Percentiles rank a stretch among this genome's conserved stretches.
These are phyloP conservation scores for Fraxinus latifolia DNA, from an alignment of 305 asterid genomes.

Conservation along the genomic window DNA sequence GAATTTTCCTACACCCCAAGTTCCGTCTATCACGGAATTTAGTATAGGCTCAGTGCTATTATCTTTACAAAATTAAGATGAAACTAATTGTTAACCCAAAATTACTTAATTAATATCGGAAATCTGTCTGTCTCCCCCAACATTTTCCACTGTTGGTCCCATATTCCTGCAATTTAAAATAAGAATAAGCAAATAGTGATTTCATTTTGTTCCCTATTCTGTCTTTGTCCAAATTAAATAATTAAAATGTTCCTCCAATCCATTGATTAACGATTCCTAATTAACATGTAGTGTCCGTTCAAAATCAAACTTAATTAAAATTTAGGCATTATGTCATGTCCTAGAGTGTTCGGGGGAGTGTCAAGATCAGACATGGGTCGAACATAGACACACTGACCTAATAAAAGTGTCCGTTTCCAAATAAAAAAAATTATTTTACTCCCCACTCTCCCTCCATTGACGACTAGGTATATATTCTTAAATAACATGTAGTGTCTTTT, in stretches of 20 bases:
- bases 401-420: background rate
- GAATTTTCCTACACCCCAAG: background rate
- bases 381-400: background rate
- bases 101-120: background rate
- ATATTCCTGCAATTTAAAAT: background rate
- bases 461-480: background rate
- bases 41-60: background rate
- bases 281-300: background rate
- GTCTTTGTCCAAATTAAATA: background rate
- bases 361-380: background rate
- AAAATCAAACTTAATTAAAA: background rate
- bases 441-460: background rate
- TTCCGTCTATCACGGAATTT: background rate
- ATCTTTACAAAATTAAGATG: background rate
- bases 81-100: background rate
- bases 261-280: background rate
- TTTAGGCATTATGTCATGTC: background rate
- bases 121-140: constrained; percentile 12
- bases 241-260: background rate
- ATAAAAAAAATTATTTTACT: background rate
- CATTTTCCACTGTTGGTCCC: constrained; percentile 22
- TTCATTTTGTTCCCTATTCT: constrained; percentile 17
- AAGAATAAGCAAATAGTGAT: background rate
- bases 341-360: background rate
- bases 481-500: background rate